Percentiles rank a stretch among this genome's conserved stretches.
Conservation (phyloP, 2,329 filamentous ascomycete genomes). For the Ceratocystis albifundus region DNA sequence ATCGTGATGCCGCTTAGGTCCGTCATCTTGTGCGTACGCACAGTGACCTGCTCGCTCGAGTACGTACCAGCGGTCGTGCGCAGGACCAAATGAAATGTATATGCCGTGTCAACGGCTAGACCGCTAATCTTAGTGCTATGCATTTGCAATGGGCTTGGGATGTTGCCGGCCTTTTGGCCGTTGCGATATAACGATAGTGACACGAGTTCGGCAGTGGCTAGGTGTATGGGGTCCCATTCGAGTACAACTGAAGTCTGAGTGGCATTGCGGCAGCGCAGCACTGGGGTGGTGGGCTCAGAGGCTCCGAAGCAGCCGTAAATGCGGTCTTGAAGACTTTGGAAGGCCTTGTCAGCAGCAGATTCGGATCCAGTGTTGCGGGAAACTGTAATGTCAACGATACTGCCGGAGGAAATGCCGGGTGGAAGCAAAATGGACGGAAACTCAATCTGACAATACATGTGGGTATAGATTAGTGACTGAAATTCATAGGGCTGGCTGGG, state of each 20-base stretch:
- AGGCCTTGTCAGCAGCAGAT: conserved; percentile 58
- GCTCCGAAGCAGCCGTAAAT: conserved; percentile 83
- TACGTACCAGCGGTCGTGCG: conserved; percentile 83
- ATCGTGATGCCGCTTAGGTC: conserved; percentile 92
- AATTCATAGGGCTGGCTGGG: conserved; percentile 1
- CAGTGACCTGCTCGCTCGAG: conserved; percentile 68
- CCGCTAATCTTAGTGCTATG: conserved; percentile 95
- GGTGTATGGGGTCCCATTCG: conserved; percentile 91
- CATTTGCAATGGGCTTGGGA: conserved; percentile 76
- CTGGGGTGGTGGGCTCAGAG: conserved; percentile 60
- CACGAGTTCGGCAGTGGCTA: conserved; percentile 83
- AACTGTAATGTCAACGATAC: conserved; percentile 96
- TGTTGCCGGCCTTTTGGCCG: conserved; percentile 89
- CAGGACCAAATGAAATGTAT: conserved; percentile 85
- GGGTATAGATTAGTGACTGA: conserved; percentile 25
- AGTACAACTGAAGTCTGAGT: conserved; percentile 97
- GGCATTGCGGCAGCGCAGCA: conserved; percentile 86
- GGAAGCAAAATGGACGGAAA: conserved; percentile 96
- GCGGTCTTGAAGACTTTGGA: conserved; percentile 73
- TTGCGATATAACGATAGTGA: conserved; percentile 89
- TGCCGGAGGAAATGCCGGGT: conserved; percentile 86
- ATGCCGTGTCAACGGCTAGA: conserved; percentile 90
- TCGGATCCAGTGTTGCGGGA: conserved; percentile 75
- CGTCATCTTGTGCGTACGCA: conserved; percentile 97
- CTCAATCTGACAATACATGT: conserved; percentile 58